Evolutionary conservation across 129 eudicot species (phyloP), one percentile per base, ranked within the genome.

Genomic region (Apium graveolens): DNA sequence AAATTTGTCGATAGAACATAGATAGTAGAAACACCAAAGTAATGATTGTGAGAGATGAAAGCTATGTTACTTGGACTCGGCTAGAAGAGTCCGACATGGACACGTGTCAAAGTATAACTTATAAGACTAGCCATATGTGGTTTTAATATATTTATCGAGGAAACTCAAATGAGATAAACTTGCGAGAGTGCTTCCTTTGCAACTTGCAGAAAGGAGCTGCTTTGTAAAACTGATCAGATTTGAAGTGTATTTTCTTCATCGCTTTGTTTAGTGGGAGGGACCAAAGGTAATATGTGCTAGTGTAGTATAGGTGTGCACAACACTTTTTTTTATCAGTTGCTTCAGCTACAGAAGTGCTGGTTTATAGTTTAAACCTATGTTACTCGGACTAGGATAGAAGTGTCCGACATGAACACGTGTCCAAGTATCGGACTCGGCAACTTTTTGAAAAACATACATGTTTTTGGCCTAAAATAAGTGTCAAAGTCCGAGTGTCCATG

Each of bases 191-290:
- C 31, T 62, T 62, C 34, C 31, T 62, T 24, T 10, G 69, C 69
- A 62, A 62, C 69, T 62, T 62, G 69, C 32, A 62, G 69, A 62
- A 24, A 11, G 31, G 69, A 2, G 34, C 35, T 62, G 69, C 8
- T 62, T 62, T 11, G 69, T 62, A 26, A 51, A 51, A 51, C 5
- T 20, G 68, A 12, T 26, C 69, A 26, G 11, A 24, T 66, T 32
- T 27, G 12, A 27, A 66, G 4, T 66, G 73, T 32, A 13, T 29
- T 2, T 34, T 69, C 75, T 70, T 70, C 29, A 2, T 46, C 31
- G 20, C 48, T 70, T 38, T 37, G 46, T 70, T 13, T 70, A 37
- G 74, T 70, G 44, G 74, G 74, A 35, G 45, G 74, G 74, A 70
- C 74, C 29, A 70, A 37, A 37, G 11, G 39, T 38, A 20, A 11